A percentile compares a stretch with the other conserved stretches of the same genome.
phyloP scores from a whole-genome alignment of 192 early-diverging fungal genomes.

The Mortierella hygrophila region DNA sequence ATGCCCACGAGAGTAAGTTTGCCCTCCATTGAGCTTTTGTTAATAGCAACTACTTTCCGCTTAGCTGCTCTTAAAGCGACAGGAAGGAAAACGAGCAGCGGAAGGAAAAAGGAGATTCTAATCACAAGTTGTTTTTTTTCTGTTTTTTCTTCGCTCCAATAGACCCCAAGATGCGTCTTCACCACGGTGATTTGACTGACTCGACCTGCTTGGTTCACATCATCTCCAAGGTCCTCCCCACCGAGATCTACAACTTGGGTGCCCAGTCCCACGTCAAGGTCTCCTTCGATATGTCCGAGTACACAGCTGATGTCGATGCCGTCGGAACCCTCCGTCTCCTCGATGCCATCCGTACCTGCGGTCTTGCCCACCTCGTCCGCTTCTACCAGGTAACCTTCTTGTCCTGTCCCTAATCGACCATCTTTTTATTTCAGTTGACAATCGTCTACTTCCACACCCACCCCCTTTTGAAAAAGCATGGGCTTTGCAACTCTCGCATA shows the following conservation, averaged over 20 bases:
- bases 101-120: background rate
- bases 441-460: background rate
- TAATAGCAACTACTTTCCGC: no score
- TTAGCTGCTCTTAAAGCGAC: background rate
- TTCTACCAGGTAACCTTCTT: slow-evolving; percentile 66
- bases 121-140: background rate
- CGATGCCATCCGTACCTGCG: slow-evolving; percentile 84
- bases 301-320: slow-evolving; percentile 84
- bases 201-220: slow-evolving; percentile 83
- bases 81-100: background rate
- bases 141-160: background rate
- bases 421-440: background rate
- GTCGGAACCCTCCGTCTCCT: slow-evolving; percentile 82
- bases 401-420: background rate
- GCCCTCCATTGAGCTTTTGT: background rate
- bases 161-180: slow-evolving; percentile 78
- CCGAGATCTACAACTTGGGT: slow-evolving; percentile 83
- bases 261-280: slow-evolving; percentile 85
- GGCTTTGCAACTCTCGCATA: background rate
- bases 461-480: background rate
- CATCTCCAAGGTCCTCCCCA: slow-evolving; percentile 78
- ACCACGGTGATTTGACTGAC: slow-evolving; percentile 86
- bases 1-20: slow-evolving; percentile 73
- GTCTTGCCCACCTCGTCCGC: slow-evolving; percentile 70
- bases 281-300: slow-evolving; percentile 82